Evolutionary conservation across 2,329 filamentous ascomycete genomes (phyloP), one percentile per base, ranked within the genome.

Genomic region (Calcarisporium arbuscula): DNA sequence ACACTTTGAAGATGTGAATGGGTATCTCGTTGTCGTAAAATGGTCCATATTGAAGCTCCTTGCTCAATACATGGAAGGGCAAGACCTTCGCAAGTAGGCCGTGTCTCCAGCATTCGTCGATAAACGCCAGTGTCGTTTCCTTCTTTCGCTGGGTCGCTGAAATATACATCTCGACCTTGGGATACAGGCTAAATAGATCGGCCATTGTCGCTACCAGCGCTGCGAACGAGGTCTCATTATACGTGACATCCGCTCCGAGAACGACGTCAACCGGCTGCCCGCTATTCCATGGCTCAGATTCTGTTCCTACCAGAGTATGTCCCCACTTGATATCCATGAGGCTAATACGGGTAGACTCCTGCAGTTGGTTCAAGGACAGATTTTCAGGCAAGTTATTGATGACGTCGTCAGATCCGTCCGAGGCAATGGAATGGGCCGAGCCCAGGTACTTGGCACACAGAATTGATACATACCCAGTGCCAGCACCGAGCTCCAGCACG

Each of bases 191-290:
- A 31, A 83, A 73, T 10, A 87, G 61, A 32, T 80, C 71, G 20
- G 68, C 60, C 33, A 89, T 54, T 4, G 83, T 87, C 4, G 67
- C 70, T 4, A 85, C 67, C 17, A 90, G 64, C 2, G 74, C 64
- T 1, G 78, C 74, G 32, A 84, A 78, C 27, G 75, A 68, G 22
- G 64, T 64, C 40, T 66, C 67, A 51, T 90, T 83, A 56, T 89
- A 90, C 1, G 82, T 89, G 57, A 90, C 74, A 53, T 90, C 85
- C 21, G 85, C 82, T 5, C 83, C 85, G 19, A 90, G 58, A 3
- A 89, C 70, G 5, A 85, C 58, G 53, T 89, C 80, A 28, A 77
- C 54, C 3, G 52, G 46, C 5, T 51, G 49, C 14, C 64, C 65
- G 15, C 60, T 61, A 44, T 69, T 67, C 71, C 72, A 73, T 29